phyloP scores from a whole-genome alignment of 1,139 yeast species.

The Sugiyamaella xylanicola region DNA sequence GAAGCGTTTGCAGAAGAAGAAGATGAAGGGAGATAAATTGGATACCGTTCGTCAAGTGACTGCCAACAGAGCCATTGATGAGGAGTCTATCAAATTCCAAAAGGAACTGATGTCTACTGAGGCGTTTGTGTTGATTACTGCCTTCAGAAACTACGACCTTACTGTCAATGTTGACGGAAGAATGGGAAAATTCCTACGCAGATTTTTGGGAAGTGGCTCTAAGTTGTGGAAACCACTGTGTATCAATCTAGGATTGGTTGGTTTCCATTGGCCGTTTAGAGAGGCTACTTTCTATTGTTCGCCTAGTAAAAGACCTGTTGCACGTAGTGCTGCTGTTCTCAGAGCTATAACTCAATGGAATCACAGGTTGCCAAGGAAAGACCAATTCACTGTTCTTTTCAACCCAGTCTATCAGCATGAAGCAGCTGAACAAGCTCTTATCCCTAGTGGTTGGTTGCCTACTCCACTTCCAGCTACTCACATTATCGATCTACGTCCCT shows the following conservation, averaged over 20 bases:
- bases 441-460: constrained; percentile 48
- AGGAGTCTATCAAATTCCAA: constrained; percentile 35
- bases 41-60: constrained; percentile 16
- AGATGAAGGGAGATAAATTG: constrained; percentile 29
- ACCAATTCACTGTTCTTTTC: constrained; percentile 45
- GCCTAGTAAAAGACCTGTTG: constrained; percentile 47
- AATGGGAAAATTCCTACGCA: constrained; percentile 38
- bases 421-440: constrained; percentile 43
- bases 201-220: constrained; percentile 43
- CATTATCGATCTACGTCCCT: constrained; percentile 48
- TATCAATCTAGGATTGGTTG: constrained; percentile 47
- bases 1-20: constrained; percentile 43
- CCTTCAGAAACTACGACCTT: constrained; percentile 46
- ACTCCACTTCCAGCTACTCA: constrained; percentile 48
- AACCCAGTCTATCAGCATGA: constrained; percentile 48
- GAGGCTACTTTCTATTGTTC: constrained; percentile 48
- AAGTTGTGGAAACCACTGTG: constrained; percentile 40
- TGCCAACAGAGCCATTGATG: constrained; percentile 31
- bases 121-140: constrained; percentile 47
- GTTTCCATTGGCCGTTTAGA: constrained; percentile 53
- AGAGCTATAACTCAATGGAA: constrained; percentile 48
- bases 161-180: constrained; percentile 43
- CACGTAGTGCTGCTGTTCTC: constrained; percentile 48
- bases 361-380: constrained; percentile 32
- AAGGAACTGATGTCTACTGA: constrained; percentile 47